Conservation (phyloP, 768 basidiomycete species). For the Lactarius quietus region DNA sequence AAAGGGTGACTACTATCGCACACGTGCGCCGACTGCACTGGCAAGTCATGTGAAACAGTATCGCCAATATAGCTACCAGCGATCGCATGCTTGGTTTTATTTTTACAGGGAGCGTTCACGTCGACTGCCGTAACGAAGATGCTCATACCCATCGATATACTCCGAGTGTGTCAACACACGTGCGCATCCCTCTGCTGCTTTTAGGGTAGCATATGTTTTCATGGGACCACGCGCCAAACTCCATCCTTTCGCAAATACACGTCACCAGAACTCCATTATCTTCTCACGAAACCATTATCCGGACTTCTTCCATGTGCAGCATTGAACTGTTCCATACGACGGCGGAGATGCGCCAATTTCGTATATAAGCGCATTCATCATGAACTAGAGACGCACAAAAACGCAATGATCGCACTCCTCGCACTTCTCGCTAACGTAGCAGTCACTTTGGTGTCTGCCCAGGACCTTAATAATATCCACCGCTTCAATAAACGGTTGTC, state of each 20-base stretch:
- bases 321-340: background rate
- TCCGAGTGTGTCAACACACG: too few species aligned
- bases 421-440: slow-evolving; percentile 6
- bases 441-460: slow-evolving; percentile 6
- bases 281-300: background rate
- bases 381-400: background rate
- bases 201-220: too few species aligned
- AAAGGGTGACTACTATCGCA: too few species aligned
- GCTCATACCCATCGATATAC: too few species aligned
- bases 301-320: background rate
- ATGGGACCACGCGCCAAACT: too few species aligned
- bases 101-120: too few species aligned
- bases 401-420: slow-evolving; percentile 27
- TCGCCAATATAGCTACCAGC: too few species aligned
- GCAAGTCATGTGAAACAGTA: too few species aligned
- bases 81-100: too few species aligned
- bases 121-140: too few species aligned
- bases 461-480: slow-evolving; percentile 17
- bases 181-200: too few species aligned
- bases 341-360: background rate
- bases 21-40: background rate
- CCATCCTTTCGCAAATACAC: too few species aligned
- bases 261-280: background rate
- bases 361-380: background rate
- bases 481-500: slow-evolving; percentile 35